These are phyloP conservation scores for Raffaelea ambrosiae DNA, from an alignment of 2,329 filamentous ascomycete genomes.

Conservation along the genomic window DNA sequence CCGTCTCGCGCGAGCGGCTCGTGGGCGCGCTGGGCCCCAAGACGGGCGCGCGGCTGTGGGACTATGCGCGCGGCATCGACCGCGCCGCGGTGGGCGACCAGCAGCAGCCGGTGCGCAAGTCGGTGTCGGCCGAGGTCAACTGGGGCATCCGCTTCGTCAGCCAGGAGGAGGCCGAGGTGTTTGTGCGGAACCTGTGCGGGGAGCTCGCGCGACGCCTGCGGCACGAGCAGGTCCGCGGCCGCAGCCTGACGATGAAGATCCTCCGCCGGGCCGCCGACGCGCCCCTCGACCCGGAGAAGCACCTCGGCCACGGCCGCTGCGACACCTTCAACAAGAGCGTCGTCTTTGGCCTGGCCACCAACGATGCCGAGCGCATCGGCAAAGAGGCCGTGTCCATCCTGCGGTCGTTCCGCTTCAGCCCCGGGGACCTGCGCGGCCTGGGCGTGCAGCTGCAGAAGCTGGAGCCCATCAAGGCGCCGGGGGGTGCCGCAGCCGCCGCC, in stretches of 20 bases:
- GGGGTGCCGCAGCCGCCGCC: slow-evolving; percentile 8
- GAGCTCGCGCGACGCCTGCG: slow-evolving; percentile 75
- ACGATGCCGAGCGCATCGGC: slow-evolving; percentile 59
- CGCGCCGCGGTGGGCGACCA: slow-evolving; percentile 77
- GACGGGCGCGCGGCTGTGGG: slow-evolving; percentile 83
- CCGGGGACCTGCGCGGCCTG: slow-evolving; percentile 86
- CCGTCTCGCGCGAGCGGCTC: slow-evolving; percentile 67
- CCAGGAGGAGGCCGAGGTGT: slow-evolving; percentile 88
- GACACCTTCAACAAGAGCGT: slow-evolving; percentile 89
- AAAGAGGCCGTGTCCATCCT: slow-evolving; percentile 83
- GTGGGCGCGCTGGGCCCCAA: slow-evolving; percentile 73
- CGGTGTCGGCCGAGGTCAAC: slow-evolving; percentile 93
- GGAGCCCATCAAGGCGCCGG: slow-evolving; percentile 60
- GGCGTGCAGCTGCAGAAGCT: slow-evolving; percentile 92
- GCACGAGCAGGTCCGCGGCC: slow-evolving; percentile 79
- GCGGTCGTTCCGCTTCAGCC: slow-evolving; percentile 71
- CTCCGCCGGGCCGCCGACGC: slow-evolving; percentile 84
- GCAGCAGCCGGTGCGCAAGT: slow-evolving; percentile 77
- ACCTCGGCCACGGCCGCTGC: slow-evolving; percentile 90
- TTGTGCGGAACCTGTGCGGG: slow-evolving; percentile 73
- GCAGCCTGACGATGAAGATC: slow-evolving; percentile 85
- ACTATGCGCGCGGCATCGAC: slow-evolving; percentile 86
- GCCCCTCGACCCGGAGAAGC: slow-evolving; percentile 83
- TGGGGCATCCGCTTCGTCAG: slow-evolving; percentile 96
- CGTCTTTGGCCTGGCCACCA: slow-evolving; percentile 74